These are phyloP conservation scores for Pichia cephalocereana DNA, from an alignment of 805 yeast genomes.

Conservation along the genomic window DNA sequence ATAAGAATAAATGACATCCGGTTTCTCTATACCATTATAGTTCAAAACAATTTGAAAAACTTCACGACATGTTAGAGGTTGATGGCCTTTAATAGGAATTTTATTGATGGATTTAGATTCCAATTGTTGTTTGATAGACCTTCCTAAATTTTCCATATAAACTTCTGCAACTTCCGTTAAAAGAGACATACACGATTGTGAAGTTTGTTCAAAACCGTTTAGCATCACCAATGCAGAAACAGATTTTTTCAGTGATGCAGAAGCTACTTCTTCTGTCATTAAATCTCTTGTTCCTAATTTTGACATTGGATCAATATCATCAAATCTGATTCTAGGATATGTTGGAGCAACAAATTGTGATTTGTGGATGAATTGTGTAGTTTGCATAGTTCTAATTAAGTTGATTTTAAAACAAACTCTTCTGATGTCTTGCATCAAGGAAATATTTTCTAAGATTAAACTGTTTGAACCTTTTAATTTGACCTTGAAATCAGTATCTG, in stretches of 20 bases:
- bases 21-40: conserved; percentile 81
- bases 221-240: conserved; percentile 81
- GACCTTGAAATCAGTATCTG: conserved; percentile 33
- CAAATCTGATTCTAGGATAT: conserved; percentile 44
- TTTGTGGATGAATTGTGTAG: conserved; percentile 64
- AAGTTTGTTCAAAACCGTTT: conserved; percentile 82
- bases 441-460: conserved; percentile 55
- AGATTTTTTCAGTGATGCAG: conserved; percentile 55
- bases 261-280: conserved; percentile 50
- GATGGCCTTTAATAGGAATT: conserved; percentile 19
- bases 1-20: conserved; percentile 66
- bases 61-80: conserved; percentile 29
- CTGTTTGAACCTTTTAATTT: conserved; percentile 49
- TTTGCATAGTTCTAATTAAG: conserved; percentile 83
- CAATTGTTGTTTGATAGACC: conserved; percentile 57
- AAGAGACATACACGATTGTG: conserved; percentile 66
- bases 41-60: conserved; percentile 52
- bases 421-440: conserved; percentile 79
- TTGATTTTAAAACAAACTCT: conserved; percentile 83
- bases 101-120: conserved; percentile 51
- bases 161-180: conserved; percentile 78
- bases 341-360: conserved; percentile 66
- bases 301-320: conserved; percentile 79
- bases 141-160: conserved; percentile 65
- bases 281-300: conserved; percentile 62